These are phyloP conservation scores for Sarocladium kiliense DNA, from an alignment of 2,329 filamentous ascomycete genomes.

Conservation along the genomic window DNA sequence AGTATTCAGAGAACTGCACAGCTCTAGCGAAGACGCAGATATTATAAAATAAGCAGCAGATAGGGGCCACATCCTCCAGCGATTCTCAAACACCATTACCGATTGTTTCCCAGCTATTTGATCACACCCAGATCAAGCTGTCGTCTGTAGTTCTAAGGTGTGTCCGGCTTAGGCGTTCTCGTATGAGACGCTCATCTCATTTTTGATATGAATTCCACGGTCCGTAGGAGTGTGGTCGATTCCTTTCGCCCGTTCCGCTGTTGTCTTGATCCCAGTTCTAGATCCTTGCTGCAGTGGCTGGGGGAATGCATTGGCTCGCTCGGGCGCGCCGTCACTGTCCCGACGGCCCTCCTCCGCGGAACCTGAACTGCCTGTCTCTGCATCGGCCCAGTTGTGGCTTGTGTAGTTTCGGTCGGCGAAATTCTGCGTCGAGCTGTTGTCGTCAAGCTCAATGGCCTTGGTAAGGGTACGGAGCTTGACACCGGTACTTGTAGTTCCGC, in stretches of 20 bases:
- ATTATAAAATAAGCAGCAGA: neutral
- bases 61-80: neutral
- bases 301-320: neutral
- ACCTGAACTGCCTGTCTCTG: neutral
- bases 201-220: neutral
- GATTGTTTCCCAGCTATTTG: no score
- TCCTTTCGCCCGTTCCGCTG: neutral
- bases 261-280: neutral
- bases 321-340: neutral
- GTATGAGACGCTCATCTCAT: neutral
- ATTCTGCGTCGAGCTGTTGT: constrained; percentile 4
- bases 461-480: neutral
- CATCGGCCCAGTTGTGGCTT: neutral
- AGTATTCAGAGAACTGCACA: neutral
- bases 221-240: neutral
- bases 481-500: neutral
- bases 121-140: no score
- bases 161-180: neutral
- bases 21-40: neutral
- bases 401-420: constrained; percentile 4
- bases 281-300: neutral
- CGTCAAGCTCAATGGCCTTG: constrained; percentile 2
- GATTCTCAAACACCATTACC: no score
- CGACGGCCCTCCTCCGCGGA: neutral
- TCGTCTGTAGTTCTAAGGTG: no score